Evolutionary conservation across 2,329 filamentous ascomycete species (phyloP), one percentile per base, ranked within the genome.

Genomic region (Cladophialophora carrionii): DNA sequence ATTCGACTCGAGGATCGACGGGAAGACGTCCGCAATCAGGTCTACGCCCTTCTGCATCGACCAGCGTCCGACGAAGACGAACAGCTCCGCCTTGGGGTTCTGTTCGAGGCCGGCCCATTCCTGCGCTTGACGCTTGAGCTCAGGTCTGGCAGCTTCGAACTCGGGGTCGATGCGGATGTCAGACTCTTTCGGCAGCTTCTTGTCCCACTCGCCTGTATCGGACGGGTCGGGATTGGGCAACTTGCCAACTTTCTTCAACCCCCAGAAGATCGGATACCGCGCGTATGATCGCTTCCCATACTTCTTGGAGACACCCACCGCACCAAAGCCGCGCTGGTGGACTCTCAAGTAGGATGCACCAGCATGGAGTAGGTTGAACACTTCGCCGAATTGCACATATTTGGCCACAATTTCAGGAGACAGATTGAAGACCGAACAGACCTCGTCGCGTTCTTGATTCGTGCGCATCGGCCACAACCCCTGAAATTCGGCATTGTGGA

Each of bases 401-500:
- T 82, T 81, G 57, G 82, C 79, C 8, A 85, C 86, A 37, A 85
- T 76, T 8, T 87, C 81, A 10, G 82, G 74, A 14, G 82, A 79
- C 26, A 89, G 77, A 69, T 88, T 88, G 76, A 87, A 89, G 37
- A 89, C 85, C 3, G 81, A 80, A 73, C 86, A 88, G 3, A 89
- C 85, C 74, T 90, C 87, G 48, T 83, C 82, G 62, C 82, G 81
- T 70, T 89, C 87, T 52, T 84, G 82, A 7, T 83, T 79, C 8
- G 83, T 87, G 9, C 87, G 80, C 83, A 89, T 88, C 0, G 86
- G 85, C 87, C 87, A 89, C 24, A 89, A 77, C 57, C 87, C 87
- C 73, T 89, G 87, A 71, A 89, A 89, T 69, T 89, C 87, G 57
- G 87, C 87, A 68, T 89, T 89, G 74, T 89, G 87, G 12, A 89